Conservation (phyloP, 2,329 filamentous ascomycete species). For the Diplodia scrobiculata region DNA sequence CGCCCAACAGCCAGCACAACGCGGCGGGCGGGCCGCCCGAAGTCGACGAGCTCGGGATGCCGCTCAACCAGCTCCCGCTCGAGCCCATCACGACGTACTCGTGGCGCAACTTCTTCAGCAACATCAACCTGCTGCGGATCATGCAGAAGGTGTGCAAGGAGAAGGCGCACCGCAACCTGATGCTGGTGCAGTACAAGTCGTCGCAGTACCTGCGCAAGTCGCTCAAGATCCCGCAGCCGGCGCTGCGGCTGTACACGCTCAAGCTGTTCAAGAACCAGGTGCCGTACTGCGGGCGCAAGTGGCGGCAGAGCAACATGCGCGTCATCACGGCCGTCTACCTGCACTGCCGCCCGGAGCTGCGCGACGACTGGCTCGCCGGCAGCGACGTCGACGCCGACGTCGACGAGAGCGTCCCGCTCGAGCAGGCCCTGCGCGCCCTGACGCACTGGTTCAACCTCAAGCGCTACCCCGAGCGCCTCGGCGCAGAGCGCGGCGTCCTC, state of each 20-base stretch:
- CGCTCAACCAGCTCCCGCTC: slow-evolving; percentile 67
- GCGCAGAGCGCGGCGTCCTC: slow-evolving; percentile 45
- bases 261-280: slow-evolving; percentile 99
- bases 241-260: slow-evolving; percentile 87
- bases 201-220: slow-evolving; percentile 89
- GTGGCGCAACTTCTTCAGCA: slow-evolving; percentile 87
- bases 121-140: slow-evolving; percentile 91
- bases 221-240: slow-evolving; percentile 83
- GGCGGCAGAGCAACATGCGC: slow-evolving; percentile 97
- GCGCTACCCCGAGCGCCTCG: slow-evolving; percentile 78
- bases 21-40: slow-evolving; percentile 48
- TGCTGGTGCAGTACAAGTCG: slow-evolving; percentile 94
- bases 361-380: slow-evolving; percentile 92
- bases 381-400: slow-evolving; percentile 91
- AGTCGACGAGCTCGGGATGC: slow-evolving; percentile 87
- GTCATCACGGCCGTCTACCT: slow-evolving; percentile 97
- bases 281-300: slow-evolving; percentile 96
- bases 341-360: slow-evolving; percentile 85
- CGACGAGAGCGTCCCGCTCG: slow-evolving; percentile 85
- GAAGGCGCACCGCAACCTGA: slow-evolving; percentile 90
- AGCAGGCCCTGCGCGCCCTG: slow-evolving; percentile 83
- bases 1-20: neutral
- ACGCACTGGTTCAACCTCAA: slow-evolving; percentile 95
- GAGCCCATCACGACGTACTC: slow-evolving; percentile 87
- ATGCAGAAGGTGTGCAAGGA: slow-evolving; percentile 97